Evolutionary conservation across 306 rosid genomes (phyloP).

Genomic region (Citrullus colocynthis): DNA sequence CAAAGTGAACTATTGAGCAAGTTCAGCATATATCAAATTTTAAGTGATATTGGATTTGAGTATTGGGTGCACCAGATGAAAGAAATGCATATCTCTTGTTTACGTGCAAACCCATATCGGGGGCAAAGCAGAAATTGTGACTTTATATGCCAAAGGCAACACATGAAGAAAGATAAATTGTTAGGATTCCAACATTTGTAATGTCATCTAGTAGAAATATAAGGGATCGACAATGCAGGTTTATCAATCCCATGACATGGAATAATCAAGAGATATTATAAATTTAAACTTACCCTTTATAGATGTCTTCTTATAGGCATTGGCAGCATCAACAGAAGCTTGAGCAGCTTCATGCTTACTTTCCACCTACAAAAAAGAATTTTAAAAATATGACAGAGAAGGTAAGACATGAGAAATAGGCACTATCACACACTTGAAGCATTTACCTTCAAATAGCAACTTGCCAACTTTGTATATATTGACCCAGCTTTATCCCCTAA

Average conservation of each 20-base stretch:
- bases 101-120: background rate
- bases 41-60: background rate
- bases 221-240: background rate
- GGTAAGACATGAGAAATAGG: background rate
- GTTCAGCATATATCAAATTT: background rate
- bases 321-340: conserved; percentile 86
- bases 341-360: conserved; percentile 95
- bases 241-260: background rate
- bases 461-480: conserved; percentile 55
- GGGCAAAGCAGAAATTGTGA: background rate
- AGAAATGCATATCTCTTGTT: background rate
- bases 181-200: background rate
- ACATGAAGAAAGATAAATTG: background rate
- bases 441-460: conserved; percentile 77
- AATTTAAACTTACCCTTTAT: conserved; percentile 34
- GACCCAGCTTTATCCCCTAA: conserved; percentile 86
- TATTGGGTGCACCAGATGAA: background rate
- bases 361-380: conserved; percentile 41
- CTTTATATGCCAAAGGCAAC: background rate
- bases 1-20: background rate
- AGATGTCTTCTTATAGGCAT: conserved; percentile 74
- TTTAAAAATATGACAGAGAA: background rate
- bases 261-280: background rate
- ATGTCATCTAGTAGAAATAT: background rate
- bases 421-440: background rate